Evolutionary conservation across 1,284 basidiomycete genomes (phyloP), one percentile per base, ranked within the genome.

Genomic region (Bjerkandera adusta): DNA sequence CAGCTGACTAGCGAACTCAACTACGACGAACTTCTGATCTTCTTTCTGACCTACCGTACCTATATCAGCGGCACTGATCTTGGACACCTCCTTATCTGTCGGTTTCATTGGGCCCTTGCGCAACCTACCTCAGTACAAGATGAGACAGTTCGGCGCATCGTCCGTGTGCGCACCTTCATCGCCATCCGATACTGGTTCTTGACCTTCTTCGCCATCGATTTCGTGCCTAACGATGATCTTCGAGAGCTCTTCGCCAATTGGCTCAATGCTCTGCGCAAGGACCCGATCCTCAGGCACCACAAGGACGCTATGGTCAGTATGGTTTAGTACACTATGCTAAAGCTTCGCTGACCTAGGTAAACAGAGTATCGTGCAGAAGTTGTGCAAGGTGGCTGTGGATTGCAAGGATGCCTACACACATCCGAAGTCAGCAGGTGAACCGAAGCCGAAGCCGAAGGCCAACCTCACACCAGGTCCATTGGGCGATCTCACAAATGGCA

Each of bases 171-270:
- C 58, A 92, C 90, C 13, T 93, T 92, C 63, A 88, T 90, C 22
- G 89, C 89, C 6, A 80, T 93, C 43, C 76, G 89, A 38, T 90
- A 89, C 60, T 93, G 92, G 91, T 64, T 93, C 27, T 69, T 89
- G 56, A 91, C 89, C 8, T 92, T 93, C 64, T 94, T 93, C 65
- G 76, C 76, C 45, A 83, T 89, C 54, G 92, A 94, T 62, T 94
- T 93, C 60, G 66, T 91, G 49, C 81, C 85, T n/a, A 85, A 90
- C 64, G 77, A 79, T 44, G 85, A 87, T 54, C 65, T 94, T 58
- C 75, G 90, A 54, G 58, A 82, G 27, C 63, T 84, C 30, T 72
- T 92, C 45, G 79, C 88, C 12, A 73, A 76, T 44, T 92, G 89
- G 89, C 61, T 94, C 45, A 94, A 94, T 62, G 70, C 77, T n/a